Base-by-base conservation (phyloP, 768 basidiomycete genomes). In the Tricholoma bakamatsutake region DNA sequence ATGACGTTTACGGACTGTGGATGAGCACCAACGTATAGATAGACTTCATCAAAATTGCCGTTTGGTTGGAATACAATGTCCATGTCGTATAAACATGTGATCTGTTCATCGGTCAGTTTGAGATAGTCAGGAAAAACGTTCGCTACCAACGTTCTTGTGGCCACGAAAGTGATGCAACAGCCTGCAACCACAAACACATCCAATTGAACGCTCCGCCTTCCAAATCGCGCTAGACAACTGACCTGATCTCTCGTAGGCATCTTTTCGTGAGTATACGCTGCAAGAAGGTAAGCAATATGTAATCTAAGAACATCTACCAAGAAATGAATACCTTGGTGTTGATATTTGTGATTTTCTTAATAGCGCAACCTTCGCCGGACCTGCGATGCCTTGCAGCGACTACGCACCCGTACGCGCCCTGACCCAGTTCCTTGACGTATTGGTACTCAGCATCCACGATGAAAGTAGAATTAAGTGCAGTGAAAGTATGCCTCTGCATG, bases 81-180 rank as follows among this genome's bases (percentile, higher is more conserved):
- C 92, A 98, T 94, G 67, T 98, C 97, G 66, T 98, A 99, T 45
- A 99, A 73, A 64, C 94, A 95, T 55, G 93, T 95, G 66, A 96
- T 96, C 93, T 95, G 67, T 13, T 27, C 48, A 50, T 33, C 50
- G 46, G 61, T 63, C 49, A 61, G 59, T 30, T 63, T 57, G 31
- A 40, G 24, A 28, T 24, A 12, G 7, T 45, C 27, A 43, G 37
- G 39, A 13, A 45, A 47, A 12, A 57, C 10, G 37, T 58, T 51
- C 27, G 51, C 33, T 21, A 72, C 82, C 54, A 46, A 98, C 95
- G 67, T 99, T 99, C 77, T 99, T 99, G 77, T 99, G 97, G 4
- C 96, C 94, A 63, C 97, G 84, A 76, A 99, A 99, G 72, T 99
- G 97, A 71, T 96, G 94, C 35, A 99, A 73, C 40, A 99, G 78